These are phyloP conservation scores for Echria macrotheca DNA, from an alignment of 495 filamentous ascomycete species.

Conservation along the genomic window DNA sequence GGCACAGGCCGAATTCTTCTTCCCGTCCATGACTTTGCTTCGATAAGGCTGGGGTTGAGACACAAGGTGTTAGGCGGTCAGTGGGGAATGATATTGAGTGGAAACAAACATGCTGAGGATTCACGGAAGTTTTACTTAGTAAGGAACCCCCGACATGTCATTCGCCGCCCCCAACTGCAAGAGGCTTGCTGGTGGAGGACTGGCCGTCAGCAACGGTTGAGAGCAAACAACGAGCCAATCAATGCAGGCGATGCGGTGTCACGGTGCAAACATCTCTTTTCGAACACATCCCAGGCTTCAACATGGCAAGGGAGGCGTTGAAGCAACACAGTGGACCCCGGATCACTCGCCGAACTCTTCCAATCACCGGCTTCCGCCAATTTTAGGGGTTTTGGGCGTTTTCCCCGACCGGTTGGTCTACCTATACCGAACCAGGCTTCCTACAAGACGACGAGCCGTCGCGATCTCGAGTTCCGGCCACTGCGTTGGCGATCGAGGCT, in stretches of 20 bases:
- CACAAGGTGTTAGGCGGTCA: too few relatives aligned
- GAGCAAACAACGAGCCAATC: neutral
- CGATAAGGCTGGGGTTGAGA: too few relatives aligned
- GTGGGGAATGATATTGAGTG: too few relatives aligned
- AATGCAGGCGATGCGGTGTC: neutral
- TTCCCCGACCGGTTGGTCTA: neutral
- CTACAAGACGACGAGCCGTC: neutral
- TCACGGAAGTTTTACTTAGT: too few relatives aligned
- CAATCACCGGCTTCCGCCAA: conserved; percentile 13
- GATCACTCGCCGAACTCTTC: conserved; percentile 1
- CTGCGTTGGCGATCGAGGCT: too few relatives aligned
- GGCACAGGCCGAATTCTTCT: conserved; percentile 23
- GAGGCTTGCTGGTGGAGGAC: too few relatives aligned
- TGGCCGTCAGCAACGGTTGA: neutral
- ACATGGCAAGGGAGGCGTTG: too few relatives aligned
- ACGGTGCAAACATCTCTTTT: neutral
- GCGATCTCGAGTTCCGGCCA: too few relatives aligned
- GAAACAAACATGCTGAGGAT: too few relatives aligned
- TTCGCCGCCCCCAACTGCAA: too few relatives aligned
- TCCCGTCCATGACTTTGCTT: too few relatives aligned
- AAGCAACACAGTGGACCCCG: conserved; percentile 1
- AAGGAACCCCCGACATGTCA: too few relatives aligned
- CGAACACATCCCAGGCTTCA: neutral
- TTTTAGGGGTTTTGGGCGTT: neutral
- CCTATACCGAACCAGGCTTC: neutral